Evolutionary conservation across 176 grass and related monocot species (phyloP).

Genomic region (Cenchrus americanus): DNA sequence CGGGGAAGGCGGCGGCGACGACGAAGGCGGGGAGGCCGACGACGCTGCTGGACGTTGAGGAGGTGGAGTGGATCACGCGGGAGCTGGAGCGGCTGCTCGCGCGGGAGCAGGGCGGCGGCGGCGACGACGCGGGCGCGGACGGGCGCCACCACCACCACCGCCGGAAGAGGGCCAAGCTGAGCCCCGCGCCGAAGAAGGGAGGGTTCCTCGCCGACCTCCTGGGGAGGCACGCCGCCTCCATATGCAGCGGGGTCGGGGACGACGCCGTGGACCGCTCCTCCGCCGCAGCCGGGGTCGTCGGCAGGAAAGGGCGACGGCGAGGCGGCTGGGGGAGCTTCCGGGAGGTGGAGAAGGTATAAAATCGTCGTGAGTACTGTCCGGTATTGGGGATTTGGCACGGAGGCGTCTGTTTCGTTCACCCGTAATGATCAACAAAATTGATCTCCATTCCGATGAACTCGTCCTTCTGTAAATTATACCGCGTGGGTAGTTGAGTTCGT

Average conservation of each 20-base stretch:
- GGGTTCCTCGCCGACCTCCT: slow-evolving; percentile 40
- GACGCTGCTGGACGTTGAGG: slow-evolving; percentile 67
- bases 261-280: background rate
- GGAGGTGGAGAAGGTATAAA: too few relatives aligned
- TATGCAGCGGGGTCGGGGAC: slow-evolving; percentile 30
- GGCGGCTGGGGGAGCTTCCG: too few relatives aligned
- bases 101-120: background rate
- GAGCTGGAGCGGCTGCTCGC: slow-evolving; percentile 65
- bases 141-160: background rate
- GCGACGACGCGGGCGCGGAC: background rate
- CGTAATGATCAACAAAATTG: too few relatives aligned
- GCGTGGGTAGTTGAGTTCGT: too few relatives aligned
- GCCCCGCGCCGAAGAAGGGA: slow-evolving; percentile 9
- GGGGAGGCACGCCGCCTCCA: slow-evolving; percentile 45
- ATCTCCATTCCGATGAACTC: too few relatives aligned
- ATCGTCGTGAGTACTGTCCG: too few relatives aligned
- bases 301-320: too few relatives aligned
- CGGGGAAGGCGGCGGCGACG: background rate
- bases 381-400: too few relatives aligned
- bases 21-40: slow-evolving; percentile 13
- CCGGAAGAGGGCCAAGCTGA: slow-evolving; percentile 21
- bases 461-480: too few relatives aligned
- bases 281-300: too few relatives aligned
- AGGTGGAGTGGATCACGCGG: slow-evolving; percentile 77
- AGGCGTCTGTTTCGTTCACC: too few relatives aligned